Evolutionary conservation across 1,139 yeast species (phyloP), one percentile per base, ranked within the genome.

Genomic region (Arxiozyma slooffiae): DNA sequence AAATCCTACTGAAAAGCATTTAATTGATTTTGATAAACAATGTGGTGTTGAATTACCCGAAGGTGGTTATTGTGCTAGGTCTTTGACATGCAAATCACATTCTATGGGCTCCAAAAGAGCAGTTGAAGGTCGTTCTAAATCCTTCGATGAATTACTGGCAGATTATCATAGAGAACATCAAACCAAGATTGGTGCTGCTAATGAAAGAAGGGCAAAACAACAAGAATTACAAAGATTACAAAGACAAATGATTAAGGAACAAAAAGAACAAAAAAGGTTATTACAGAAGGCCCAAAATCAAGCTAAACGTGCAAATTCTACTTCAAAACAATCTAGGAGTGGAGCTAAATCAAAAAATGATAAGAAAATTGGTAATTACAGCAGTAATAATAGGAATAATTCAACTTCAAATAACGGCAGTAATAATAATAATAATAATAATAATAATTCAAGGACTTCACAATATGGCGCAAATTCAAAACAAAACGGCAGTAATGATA

Each of bases 21-120:
- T 90, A 0, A 95, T 90, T 41, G 96, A 92, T 67, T 95, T 92
- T 44, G 97, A 92, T 65, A 83, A 80, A 57, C 97, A 92, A 68
- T 92, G 98, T 74, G 98, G 98, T 67, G 98, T 92, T 7, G 87
- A 90, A 2, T 70, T 92, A 53, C 89, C 96, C 0, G 84, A 84
- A 55, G 97, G 97, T 11, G 95, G 95, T 0, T 81, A 81, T 60
- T 92, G 98, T 74, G 96, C 97, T 7, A 77, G 98, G 50, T 88
- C 97, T 0, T 74, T 92, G 55, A 92, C 98, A 0, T 92, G 98
- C 75, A 92, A 92, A 66, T 89, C 97, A 0, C 98, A 92, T 68
- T 87, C 97, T 0, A 90, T 92, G 97, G 97, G 97, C 26, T 96
- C 97, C 23, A 92, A 92, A 62, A 78, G 98, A 60, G 92, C 96